phyloP scores from a whole-genome alignment of 2,329 filamentous ascomycete genomes.

The Mariannaea elegans region DNA sequence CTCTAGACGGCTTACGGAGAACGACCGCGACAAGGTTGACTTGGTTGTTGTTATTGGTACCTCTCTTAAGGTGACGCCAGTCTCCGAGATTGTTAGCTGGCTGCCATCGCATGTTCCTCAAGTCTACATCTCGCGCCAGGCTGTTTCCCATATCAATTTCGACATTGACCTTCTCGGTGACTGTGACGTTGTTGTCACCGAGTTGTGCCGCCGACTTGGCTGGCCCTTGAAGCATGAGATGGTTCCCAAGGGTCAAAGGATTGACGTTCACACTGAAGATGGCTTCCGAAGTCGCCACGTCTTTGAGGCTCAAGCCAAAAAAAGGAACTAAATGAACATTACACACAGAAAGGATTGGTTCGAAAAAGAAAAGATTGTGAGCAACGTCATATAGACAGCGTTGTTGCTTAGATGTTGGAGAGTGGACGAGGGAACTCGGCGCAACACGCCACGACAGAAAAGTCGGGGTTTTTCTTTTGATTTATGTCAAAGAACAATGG shows the following conservation, averaged over 20 bases:
- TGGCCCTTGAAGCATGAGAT: slow-evolving; percentile 87
- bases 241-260: slow-evolving; percentile 72
- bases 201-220: slow-evolving; percentile 82
- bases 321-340: not conserved
- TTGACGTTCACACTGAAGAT: slow-evolving; percentile 59
- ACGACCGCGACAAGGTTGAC: slow-evolving; percentile 83
- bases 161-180: slow-evolving; percentile 97
- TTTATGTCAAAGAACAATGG: not conserved
- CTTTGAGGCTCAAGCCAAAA: slow-evolving; percentile 41
- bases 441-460: not conserved
- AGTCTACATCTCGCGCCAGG: slow-evolving; percentile 87
- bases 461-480: not conserved
- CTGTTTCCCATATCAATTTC: slow-evolving; percentile 90
- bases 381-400: not conserved
- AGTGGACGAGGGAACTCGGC: not conserved
- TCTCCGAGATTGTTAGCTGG: slow-evolving; percentile 88
- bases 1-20: slow-evolving; percentile 78
- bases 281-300: slow-evolving; percentile 49
- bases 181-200: slow-evolving; percentile 88
- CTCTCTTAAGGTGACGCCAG: slow-evolving; percentile 92
- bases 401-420: not conserved
- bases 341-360: too few species aligned
- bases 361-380: too few species aligned
- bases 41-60: slow-evolving; percentile 96
- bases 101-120: slow-evolving; percentile 84